Conservation (phyloP, 108 stramenopile genomes). For the Parietichytrium sp. region DNA sequence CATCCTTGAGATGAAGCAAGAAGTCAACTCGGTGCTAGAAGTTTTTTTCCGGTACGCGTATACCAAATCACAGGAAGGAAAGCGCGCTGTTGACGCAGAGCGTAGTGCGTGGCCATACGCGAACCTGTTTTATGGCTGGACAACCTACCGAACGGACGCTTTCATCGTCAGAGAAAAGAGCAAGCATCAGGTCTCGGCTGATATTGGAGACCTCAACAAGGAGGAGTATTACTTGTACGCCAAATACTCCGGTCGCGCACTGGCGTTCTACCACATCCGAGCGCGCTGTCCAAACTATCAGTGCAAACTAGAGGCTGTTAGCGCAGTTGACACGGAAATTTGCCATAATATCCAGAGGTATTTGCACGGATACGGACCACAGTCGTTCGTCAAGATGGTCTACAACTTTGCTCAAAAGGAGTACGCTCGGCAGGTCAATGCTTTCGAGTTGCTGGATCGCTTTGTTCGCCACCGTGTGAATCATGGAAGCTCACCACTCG, state of each 20-base stretch:
- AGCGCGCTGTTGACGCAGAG: slow-evolving; percentile 36
- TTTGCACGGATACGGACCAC: neutral
- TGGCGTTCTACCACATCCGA: slow-evolving; percentile 26
- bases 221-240: slow-evolving; percentile 29
- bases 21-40: slow-evolving; percentile 30
- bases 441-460: neutral
- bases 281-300: slow-evolving; percentile 13
- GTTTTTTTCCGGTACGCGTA: slow-evolving; percentile 33
- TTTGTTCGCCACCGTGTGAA: too few relatives aligned
- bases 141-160: slow-evolving; percentile 11
- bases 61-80: slow-evolving; percentile 8
- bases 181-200: slow-evolving; percentile 1
- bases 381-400: neutral
- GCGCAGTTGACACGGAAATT: slow-evolving; percentile 28
- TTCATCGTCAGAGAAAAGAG: slow-evolving; percentile 18
- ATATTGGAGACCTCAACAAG: neutral
- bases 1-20: slow-evolving; percentile 36
- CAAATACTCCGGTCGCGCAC: neutral
- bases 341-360: slow-evolving; percentile 12
- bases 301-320: neutral
- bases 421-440: neutral
- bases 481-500: too few relatives aligned
- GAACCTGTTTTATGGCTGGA: slow-evolving; percentile 33
- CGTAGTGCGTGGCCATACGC: slow-evolving; percentile 27
- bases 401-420: slow-evolving; percentile 1